Evolutionary conservation across 441 rosid genomes (phyloP).

Genomic region (Populus hybrid): DNA sequence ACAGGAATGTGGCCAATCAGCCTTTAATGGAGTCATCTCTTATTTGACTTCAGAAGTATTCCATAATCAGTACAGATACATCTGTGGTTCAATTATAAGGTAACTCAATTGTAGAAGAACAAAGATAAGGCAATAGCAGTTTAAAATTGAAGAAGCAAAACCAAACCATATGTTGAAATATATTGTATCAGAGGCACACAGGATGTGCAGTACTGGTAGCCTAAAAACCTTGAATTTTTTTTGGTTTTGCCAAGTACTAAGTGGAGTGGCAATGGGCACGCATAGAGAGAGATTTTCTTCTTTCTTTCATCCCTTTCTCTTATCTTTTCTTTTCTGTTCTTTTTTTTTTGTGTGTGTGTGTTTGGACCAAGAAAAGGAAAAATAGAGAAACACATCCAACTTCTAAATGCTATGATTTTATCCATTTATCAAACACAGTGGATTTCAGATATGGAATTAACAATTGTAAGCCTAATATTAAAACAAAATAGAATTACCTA

Average conservation of each 20-base stretch:
- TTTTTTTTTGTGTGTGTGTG: not conserved
- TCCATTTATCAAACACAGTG: too few relatives aligned
- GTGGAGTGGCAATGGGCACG: not conserved
- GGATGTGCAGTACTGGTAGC: not conserved
- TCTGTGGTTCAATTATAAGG: not conserved
- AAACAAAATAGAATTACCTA: slow-evolving; percentile 50
- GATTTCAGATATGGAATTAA: slow-evolving; percentile 3
- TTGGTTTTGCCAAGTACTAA: not conserved
- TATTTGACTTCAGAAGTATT: not conserved
- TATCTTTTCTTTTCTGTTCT: not conserved
- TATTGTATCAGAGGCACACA: not conserved
- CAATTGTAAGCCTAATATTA: not conserved
- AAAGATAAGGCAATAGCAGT: not conserved
- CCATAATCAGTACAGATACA: not conserved
- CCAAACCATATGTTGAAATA: not conserved
- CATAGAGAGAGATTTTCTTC: not conserved
- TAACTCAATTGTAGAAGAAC: slow-evolving; percentile 1
- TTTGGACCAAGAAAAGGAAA: not conserved
- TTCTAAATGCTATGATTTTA: not conserved
- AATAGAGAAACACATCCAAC: not conserved
- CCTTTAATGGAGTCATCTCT: slow-evolving; percentile 2
- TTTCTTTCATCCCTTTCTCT: not conserved
- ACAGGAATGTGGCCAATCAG: slow-evolving; percentile 11
- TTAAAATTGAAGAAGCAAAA: not conserved
- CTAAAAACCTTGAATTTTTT: not conserved